A percentile compares a stretch with the other conserved stretches of the same genome.
These are phyloP conservation scores for Cadophora gregata DNA, from an alignment of 2,329 filamentous ascomycete genomes.

Conservation along the genomic window DNA sequence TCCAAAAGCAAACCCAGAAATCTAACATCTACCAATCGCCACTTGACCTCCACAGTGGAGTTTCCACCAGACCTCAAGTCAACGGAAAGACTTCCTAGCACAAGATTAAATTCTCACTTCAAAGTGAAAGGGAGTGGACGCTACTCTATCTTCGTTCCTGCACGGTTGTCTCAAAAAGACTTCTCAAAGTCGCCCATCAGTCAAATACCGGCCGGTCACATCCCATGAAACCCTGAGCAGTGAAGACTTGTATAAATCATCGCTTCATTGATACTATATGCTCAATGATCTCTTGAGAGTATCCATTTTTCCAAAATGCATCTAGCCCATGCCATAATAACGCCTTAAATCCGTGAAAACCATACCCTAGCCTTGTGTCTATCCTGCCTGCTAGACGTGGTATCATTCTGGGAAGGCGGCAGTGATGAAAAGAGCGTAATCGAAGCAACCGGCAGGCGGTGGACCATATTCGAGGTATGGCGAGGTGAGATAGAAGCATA, in stretches of 20 bases:
- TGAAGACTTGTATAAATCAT: constrained; percentile 2
- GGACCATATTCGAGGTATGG: neutral
- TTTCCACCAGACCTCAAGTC: too few species aligned
- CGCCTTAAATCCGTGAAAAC: constrained; percentile 20
- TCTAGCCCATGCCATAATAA: constrained; percentile 10
- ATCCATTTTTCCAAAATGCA: neutral
- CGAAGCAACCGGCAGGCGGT: neutral
- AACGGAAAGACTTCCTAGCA: too few species aligned
- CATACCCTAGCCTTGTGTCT: constrained; percentile 9
- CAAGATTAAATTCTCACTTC: too few species aligned
- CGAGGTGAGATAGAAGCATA: neutral
- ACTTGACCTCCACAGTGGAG: too few species aligned
- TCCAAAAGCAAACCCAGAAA: too few species aligned
- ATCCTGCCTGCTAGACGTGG: constrained; percentile 20
- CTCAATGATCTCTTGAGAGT: neutral
- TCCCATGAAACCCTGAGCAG: neutral
- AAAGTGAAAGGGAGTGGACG: too few species aligned
- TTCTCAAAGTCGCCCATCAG: neutral
- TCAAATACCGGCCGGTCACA: neutral
- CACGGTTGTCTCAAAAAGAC: neutral
- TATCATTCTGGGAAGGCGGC: constrained; percentile 24
- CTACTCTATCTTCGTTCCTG: too few species aligned
- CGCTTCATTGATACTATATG: constrained; percentile 3
- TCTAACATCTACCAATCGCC: too few species aligned
- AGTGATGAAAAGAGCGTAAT: neutral